Base-by-base conservation (phyloP, 2,329 filamentous ascomycete species). In the Cytospora chrysosperma region DNA sequence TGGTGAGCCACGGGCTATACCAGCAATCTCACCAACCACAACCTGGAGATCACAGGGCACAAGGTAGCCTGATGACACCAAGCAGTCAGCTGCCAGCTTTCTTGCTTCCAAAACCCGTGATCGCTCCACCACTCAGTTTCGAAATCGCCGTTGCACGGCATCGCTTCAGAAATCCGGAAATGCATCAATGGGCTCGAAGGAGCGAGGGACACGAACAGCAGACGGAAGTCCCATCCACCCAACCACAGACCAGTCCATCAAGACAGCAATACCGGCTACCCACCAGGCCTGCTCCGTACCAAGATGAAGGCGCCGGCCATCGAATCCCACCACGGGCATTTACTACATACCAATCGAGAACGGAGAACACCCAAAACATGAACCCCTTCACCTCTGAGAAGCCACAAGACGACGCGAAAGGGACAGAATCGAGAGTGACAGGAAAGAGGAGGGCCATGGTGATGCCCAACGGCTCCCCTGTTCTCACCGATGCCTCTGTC, bases 251-350 rank as follows among this genome's bases (percentile, higher is more conserved):
- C 5, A 15, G 5, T 1, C 4, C n/a, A 24, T 10, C 43, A 12
- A 47, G 43, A 12, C n/a, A 21, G 10, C 43, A 24, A 47, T 21
- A 47, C n/a, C n/a, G 12, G 8, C 43, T n/a, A 13, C 43, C n/a
- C 9, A 13, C 2, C 7, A 3, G 2, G 13, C 6, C 2, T 47
- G n/a, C 1, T 21, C 43, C 3, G 4, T 4, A 24, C n/a, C 7
- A 9, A 24, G 9, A 10, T 24, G 40, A 47, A 21, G n/a, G 12
- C 9, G 10, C 9, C n/a, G n/a, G 40, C 4, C 24, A 47, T 12
- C 19, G 40, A 21, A 8, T 3, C 40, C 19, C 6, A n/a, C 4
- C 15, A 43, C 19, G n/a, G n/a, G n/a, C 40, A 1, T 8, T 19
- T 43, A 15, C 2, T 12, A 13, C 5, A 15, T 13, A 4, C 17